A percentile compares a stretch with the other conserved stretches of the same genome.
Conservation (phyloP, 257 asterid species). For the Solanum dulcamara region DNA sequence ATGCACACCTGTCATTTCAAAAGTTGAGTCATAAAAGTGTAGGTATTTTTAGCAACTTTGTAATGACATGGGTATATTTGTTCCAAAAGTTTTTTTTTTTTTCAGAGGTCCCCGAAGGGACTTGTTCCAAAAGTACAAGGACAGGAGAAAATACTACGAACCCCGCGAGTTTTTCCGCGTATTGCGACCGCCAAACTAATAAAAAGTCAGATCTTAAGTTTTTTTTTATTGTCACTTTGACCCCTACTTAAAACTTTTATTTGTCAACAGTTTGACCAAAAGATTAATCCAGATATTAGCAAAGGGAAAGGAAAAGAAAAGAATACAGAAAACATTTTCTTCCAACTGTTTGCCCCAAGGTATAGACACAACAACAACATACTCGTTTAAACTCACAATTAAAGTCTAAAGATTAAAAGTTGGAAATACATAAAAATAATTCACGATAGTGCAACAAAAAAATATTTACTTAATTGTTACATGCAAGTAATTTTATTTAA, state of each 20-base stretch:
- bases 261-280: no score
- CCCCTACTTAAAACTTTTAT: not conserved
- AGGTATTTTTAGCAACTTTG: not conserved
- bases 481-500: not conserved
- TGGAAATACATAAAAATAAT: not conserved
- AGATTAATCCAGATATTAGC: not conserved
- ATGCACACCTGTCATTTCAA: not conserved
- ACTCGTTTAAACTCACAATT: no score
- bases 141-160: no score
- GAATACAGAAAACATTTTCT: no score
- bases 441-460: not conserved
- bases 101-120: no score
- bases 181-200: not conserved
- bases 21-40: not conserved
- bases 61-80: not conserved
- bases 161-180: not conserved
- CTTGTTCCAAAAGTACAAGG: no score
- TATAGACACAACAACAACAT: no score
- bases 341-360: not conserved
- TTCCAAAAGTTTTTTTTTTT: not conserved
- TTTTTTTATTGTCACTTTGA: not conserved
- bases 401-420: no score
- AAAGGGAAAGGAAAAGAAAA: not conserved
- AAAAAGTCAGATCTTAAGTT: not conserved
- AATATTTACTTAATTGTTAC: not conserved